Percentiles rank a stretch among this genome's conserved stretches.
Conservation (phyloP, 2,329 filamentous ascomycete genomes). For the Penicillium sp. region DNA sequence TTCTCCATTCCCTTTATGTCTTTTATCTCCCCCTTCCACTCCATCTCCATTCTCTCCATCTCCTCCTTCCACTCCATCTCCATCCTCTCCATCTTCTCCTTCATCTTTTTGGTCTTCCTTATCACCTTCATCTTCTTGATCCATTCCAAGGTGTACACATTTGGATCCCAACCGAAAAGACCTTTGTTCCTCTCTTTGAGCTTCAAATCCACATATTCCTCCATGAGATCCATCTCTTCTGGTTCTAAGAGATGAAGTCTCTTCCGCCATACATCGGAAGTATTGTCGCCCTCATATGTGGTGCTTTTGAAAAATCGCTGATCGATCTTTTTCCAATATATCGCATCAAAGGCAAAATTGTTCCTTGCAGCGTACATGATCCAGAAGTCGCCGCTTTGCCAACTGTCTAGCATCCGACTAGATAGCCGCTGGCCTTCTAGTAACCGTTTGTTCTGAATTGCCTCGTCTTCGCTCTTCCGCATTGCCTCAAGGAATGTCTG, state of each 20-base stretch:
- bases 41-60: too few species aligned
- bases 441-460: constrained; percentile 8
- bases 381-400: constrained; percentile 12
- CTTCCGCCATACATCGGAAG: not conserved
- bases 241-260: not conserved
- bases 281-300: not conserved
- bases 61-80: too few species aligned
- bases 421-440: constrained; percentile 11
- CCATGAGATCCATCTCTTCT: not conserved
- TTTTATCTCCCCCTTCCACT: too few species aligned
- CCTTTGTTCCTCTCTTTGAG: not conserved
- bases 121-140: not conserved
- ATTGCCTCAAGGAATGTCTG: not conserved
- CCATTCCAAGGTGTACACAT: not conserved
- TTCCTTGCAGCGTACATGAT: constrained; percentile 10
- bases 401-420: constrained; percentile 2
- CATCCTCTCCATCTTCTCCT: not conserved
- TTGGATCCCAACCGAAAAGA: not conserved
- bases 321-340: constrained; percentile 6
- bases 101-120: not conserved
- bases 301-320: not conserved
- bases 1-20: too few species aligned
- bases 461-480: constrained; percentile 6
- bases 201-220: not conserved
- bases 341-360: constrained; percentile 9